Evolutionary conservation across 2,329 filamentous ascomycete species (phyloP).

Genomic region (Fusarium sarcochroum): DNA sequence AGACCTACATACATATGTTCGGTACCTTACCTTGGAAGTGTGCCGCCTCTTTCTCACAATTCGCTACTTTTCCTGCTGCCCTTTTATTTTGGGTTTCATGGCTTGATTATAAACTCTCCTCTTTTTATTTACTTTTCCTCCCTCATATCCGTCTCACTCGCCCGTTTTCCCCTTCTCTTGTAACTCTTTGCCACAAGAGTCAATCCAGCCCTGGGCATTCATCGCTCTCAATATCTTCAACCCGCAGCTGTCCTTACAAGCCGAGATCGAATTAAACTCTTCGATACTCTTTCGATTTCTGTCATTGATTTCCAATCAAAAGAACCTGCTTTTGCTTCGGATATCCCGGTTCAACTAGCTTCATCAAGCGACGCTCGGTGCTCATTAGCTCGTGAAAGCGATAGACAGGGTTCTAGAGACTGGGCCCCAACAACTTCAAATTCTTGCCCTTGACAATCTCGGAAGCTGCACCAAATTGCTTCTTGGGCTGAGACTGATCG

Average conservation of each 20-base stretch:
- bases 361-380: conserved; percentile 34
- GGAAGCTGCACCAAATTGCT: conserved; percentile 17
- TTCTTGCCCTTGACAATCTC: conserved; percentile 6
- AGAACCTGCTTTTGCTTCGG: conserved; percentile 24
- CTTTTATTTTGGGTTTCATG: conserved; percentile 16
- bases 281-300: background rate
- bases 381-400: conserved; percentile 29
- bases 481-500: conserved; percentile 8
- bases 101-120: conserved; percentile 14
- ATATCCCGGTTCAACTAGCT: conserved; percentile 38
- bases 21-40: background rate
- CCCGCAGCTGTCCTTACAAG: background rate
- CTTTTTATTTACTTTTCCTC: conserved; percentile 14
- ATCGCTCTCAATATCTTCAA: conserved; percentile 1
- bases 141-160: conserved; percentile 2
- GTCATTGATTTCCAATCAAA: background rate
- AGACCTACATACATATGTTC: no score
- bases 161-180: conserved; percentile 8
- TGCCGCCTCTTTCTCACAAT: conserved; percentile 9
- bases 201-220: background rate
- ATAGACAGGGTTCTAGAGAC: conserved; percentile 28
- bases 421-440: conserved; percentile 28
- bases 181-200: conserved; percentile 6
- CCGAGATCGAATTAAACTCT: background rate
- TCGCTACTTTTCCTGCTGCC: background rate